Percentiles rank a stretch among this genome's conserved stretches.
phyloP scores from a whole-genome alignment of 768 basidiomycete species.

The Fomitopsis pulvina region DNA sequence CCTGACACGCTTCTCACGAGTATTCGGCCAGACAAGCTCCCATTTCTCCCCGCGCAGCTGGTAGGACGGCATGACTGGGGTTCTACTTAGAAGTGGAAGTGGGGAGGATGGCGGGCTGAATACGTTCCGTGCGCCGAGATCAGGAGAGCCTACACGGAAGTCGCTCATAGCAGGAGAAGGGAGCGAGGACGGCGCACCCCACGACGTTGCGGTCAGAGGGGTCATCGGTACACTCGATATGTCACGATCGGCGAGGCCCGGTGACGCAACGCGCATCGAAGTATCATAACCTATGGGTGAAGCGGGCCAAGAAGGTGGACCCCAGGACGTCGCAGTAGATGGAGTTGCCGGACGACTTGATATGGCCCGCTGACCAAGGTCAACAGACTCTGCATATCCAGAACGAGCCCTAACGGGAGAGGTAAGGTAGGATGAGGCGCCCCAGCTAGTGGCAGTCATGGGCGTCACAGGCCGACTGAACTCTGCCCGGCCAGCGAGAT shows the following conservation, averaged over 20 bases:
- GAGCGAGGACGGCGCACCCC: constrained; percentile 38
- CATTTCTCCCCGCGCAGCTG: constrained; percentile 1
- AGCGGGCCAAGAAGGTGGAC: constrained; percentile 33
- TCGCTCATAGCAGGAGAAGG: constrained; percentile 23
- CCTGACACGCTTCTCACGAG: not conserved
- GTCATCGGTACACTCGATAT: constrained; percentile 46
- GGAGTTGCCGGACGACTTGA: constrained; percentile 37
- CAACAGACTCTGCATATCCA: constrained; percentile 27
- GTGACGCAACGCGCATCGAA: constrained; percentile 11
- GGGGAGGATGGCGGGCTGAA: constrained; percentile 11
- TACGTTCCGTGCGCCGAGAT: constrained; percentile 10
- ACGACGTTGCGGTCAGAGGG: constrained; percentile 44
- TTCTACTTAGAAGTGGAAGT: constrained; percentile 1
- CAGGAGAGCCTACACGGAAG: constrained; percentile 12
- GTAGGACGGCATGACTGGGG: constrained; percentile 2
- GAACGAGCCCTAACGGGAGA: constrained; percentile 20
- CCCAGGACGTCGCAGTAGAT: constrained; percentile 43
- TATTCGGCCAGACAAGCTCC: constrained; percentile 19
- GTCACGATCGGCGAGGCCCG: constrained; percentile 11
- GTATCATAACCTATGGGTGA: constrained; percentile 20
- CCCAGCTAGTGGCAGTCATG: constrained; percentile 45
- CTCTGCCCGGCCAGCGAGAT: constrained; percentile 33
- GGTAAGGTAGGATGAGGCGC: constrained; percentile 34
- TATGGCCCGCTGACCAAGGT: constrained; percentile 32
- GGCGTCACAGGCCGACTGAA: constrained; percentile 49